Evolutionary conservation across 2,329 filamentous ascomycete genomes (phyloP).

Genomic region (Moelleriella libera): DNA sequence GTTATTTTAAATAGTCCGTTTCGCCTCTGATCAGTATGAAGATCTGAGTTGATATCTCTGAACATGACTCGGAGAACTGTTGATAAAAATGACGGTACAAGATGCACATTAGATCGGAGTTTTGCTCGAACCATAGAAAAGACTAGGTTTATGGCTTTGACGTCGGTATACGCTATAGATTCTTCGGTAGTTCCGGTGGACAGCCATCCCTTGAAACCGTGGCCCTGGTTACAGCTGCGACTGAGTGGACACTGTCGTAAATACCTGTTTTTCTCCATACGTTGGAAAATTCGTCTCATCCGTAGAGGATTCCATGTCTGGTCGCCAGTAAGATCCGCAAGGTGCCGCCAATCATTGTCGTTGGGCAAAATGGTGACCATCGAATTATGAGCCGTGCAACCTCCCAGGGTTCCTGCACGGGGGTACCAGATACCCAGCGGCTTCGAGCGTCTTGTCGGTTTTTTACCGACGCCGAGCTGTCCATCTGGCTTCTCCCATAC

Average conservation of each 20-base stretch:
- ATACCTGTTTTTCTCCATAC: constrained; percentile 41
- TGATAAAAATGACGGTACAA: background rate
- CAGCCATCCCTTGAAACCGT: constrained; percentile 22
- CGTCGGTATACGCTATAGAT: background rate
- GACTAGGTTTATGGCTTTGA: background rate
- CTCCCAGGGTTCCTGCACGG: constrained; percentile 29
- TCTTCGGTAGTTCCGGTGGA: background rate
- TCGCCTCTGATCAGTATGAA: background rate
- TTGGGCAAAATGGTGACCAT: background rate
- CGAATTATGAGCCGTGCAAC: constrained; percentile 40
- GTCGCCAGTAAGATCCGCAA: constrained; percentile 45
- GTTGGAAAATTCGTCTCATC: constrained; percentile 45
- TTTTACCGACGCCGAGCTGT: background rate
- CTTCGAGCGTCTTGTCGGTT: background rate
- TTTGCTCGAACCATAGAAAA: background rate
- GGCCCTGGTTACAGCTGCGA: constrained; percentile 19
- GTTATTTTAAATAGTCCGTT: background rate
- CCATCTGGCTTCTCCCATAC: background rate
- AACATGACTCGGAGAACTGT: background rate
- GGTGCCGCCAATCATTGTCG: constrained; percentile 14
- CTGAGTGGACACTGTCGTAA: constrained; percentile 1
- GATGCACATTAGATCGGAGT: background rate
- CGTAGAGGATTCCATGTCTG: constrained; percentile 39
- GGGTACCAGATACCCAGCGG: constrained; percentile 27
- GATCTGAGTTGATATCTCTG: background rate